These are phyloP conservation scores for Agarophyton chilense DNA, from an alignment of 23 red algal species.

Conservation along the genomic window DNA sequence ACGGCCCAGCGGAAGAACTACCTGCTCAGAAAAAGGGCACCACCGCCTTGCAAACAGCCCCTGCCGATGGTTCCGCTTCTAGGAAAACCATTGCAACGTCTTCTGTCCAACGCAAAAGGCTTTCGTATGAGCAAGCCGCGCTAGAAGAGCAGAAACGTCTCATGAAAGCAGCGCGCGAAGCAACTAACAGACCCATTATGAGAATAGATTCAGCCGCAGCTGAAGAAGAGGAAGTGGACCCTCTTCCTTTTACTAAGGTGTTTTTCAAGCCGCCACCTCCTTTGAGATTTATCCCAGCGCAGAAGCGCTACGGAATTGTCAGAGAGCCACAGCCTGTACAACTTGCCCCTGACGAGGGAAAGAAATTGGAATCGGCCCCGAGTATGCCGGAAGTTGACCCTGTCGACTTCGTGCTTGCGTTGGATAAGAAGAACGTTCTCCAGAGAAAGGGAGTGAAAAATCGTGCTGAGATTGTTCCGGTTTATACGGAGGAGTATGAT, in stretches of 20 bases:
- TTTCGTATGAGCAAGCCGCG: background rate
- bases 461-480: background rate
- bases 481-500: constrained; percentile 21
- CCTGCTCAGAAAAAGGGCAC: background rate
- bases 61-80: background rate
- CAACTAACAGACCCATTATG: background rate
- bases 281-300: constrained; percentile 15
- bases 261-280: constrained; percentile 32
- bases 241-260: constrained; percentile 35
- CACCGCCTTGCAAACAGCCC: background rate
- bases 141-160: constrained; percentile 37
- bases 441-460: background rate
- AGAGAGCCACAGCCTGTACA: background rate
- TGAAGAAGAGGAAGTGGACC: constrained; percentile 35
- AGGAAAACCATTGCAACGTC: background rate
- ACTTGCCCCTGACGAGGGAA: constrained; percentile 24
- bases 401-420: constrained; percentile 15
- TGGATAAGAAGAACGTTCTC: constrained; percentile 31
- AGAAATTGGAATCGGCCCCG: constrained; percentile 10
- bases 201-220: background rate
- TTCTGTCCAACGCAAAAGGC: background rate
- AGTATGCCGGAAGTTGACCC: constrained; percentile 32
- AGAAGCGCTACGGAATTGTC: constrained; percentile 38
- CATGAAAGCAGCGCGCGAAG: constrained; percentile 39
- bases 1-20: background rate